phyloP scores from a whole-genome alignment of 1,284 basidiomycete genomes.

The Farysia itapuensis region DNA sequence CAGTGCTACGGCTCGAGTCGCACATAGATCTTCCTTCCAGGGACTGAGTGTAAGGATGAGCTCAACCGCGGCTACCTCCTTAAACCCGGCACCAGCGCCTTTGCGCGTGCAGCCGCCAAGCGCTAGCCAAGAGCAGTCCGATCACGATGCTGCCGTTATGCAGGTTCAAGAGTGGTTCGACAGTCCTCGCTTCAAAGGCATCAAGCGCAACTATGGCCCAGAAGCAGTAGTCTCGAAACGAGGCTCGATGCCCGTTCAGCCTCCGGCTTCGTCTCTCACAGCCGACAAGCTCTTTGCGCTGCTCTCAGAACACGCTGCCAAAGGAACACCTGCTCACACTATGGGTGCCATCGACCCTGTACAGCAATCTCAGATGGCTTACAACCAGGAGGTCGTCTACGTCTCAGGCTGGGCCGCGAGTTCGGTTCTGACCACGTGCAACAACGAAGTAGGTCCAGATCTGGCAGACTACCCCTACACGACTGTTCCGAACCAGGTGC shows the following conservation, averaged over 20 bases:
- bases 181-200: slow-evolving; percentile 72
- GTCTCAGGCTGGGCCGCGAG: slow-evolving; percentile 94
- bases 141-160: slow-evolving; percentile 69
- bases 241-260: slow-evolving; percentile 77
- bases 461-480: slow-evolving; percentile 93
- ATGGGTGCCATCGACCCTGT: slow-evolving; percentile 72
- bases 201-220: slow-evolving; percentile 77
- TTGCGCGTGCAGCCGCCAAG: slow-evolving; percentile 71
- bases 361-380: slow-evolving; percentile 96
- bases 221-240: slow-evolving; percentile 81
- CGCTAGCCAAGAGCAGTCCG: slow-evolving; percentile 68
- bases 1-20: too few species aligned
- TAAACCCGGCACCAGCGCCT: slow-evolving; percentile 63
- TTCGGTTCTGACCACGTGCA: slow-evolving; percentile 71
- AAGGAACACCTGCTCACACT: slow-evolving; percentile 61
- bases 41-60: slow-evolving; percentile 62
- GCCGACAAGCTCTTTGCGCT: slow-evolving; percentile 78
- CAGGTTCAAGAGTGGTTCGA: slow-evolving; percentile 75
- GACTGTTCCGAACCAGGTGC: slow-evolving; percentile 75
- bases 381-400: slow-evolving; percentile 90
- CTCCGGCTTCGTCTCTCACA: slow-evolving; percentile 72
- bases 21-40: too few species aligned
- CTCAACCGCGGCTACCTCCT: slow-evolving; percentile 63
- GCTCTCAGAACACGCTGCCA: slow-evolving; percentile 69
- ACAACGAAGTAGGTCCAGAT: slow-evolving; percentile 96